Base-by-base conservation (phyloP, 208 protist genomes). In the Crithidia thermophila region DNA sequence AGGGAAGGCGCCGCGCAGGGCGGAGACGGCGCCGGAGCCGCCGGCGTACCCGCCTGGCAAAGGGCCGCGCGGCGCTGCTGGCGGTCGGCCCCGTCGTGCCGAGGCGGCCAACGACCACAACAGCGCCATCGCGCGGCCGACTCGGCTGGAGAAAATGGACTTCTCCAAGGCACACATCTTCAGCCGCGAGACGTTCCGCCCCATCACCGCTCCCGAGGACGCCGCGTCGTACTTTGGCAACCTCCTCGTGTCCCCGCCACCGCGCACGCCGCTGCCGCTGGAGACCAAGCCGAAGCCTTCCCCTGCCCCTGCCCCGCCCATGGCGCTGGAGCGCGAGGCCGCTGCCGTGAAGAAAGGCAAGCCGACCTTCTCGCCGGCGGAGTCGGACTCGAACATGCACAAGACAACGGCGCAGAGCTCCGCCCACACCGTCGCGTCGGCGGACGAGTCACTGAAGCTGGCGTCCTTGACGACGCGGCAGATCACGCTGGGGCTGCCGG, bases 1-100 rank as follows among this genome's bases (percentile, higher is more conserved):
- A 1, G 31, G n/a, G 30, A 36, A 67, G 40, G 66, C 59, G 7
- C 83, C 81, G 21, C 64, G 71, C 28, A 79, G 90, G 20, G 90
- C 90, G 11, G 90, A 91, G 61, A 95, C 90, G 20, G 90, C 90
- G 3, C 90, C 90, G 1, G 85, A 95, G 33, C 64, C 69, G 25
- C 56, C 31, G n/a, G 49, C 50, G 55, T 49, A 57, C 53, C 63
- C 59, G 16, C 47, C 58, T 8, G 52, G 63, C 4, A 47, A 43
- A 23, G 64, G 25, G 16, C 59, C 45, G n/a, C 61, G 50, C 7
- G 60, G 51, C 9, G 59, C 40, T 47, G 31, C 57, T 40, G 51
- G 68, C 5, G 45, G 46, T 47, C 34, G 55, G 49, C 40, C 23
- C 20, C 27, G 46, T 9, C 52, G 39, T 20, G 59, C 33, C 20